phyloP scores from a whole-genome alignment of 345 rosid genomes.

The Gossypium raimondii region DNA sequence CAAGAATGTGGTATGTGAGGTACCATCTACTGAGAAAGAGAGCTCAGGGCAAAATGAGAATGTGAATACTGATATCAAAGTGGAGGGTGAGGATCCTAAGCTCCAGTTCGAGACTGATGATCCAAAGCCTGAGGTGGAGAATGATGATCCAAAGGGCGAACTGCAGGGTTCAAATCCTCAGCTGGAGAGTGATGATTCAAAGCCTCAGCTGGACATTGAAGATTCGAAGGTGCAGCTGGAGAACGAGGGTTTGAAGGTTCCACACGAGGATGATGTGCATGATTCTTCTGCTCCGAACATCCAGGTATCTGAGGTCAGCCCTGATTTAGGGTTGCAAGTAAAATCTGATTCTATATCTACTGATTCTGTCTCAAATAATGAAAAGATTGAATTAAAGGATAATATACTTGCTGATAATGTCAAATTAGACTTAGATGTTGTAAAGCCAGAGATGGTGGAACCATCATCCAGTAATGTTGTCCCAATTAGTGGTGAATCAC shows the following conservation, averaged over 20 bases:
- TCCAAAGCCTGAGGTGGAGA: constrained; percentile 23
- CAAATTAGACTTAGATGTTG: constrained; percentile 91
- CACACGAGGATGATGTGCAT: constrained; percentile 42
- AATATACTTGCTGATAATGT: constrained; percentile 91
- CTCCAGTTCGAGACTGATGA: constrained; percentile 19
- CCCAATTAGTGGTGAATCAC: constrained; percentile 65
- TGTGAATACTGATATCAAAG: constrained; percentile 36
- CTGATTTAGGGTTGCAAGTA: constrained; percentile 91
- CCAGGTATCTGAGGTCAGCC: constrained; percentile 99
- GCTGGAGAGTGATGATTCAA: constrained; percentile 26
- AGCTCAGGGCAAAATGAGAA: constrained; percentile 35
- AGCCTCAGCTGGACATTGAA: constrained; percentile 32
- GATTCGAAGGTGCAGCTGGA: constrained; percentile 35
- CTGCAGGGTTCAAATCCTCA: constrained; percentile 24
- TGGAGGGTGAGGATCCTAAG: constrained; percentile 24
- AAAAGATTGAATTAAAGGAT: constrained; percentile 94
- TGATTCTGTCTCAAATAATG: constrained; percentile 98
- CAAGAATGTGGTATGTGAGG: constrained; percentile 33
- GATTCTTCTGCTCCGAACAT: constrained; percentile 55
- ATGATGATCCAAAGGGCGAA: constrained; percentile 27
- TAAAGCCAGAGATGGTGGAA: constrained; percentile 78
- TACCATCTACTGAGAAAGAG: constrained; percentile 29
- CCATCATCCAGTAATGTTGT: constrained; percentile 60
- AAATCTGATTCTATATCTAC: constrained; percentile 97
- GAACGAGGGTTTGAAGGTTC: constrained; percentile 42